phyloP scores from a whole-genome alignment of 176 grass and related monocot species.

The Bothriochloa decipiens region DNA sequence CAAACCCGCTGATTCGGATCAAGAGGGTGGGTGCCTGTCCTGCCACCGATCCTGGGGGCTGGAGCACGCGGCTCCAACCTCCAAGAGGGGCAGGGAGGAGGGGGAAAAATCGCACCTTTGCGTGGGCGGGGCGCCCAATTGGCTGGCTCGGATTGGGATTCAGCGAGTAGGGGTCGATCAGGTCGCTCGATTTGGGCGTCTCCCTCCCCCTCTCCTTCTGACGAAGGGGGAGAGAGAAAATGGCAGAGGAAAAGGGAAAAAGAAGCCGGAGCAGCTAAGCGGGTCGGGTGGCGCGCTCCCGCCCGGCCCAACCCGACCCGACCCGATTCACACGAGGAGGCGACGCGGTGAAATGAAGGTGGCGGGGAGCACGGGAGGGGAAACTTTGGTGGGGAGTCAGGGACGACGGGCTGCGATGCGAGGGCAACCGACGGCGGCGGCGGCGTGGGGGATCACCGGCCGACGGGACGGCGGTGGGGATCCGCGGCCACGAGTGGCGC shows the following conservation, averaged over 20 bases:
- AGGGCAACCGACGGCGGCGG: neutral
- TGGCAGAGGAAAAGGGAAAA: constrained; percentile 36
- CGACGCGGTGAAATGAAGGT: neutral
- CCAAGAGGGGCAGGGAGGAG: neutral
- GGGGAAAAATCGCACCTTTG: constrained; percentile 49
- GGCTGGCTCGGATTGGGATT: constrained; percentile 32
- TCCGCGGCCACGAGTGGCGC: neutral
- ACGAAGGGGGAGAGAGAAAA: constrained; percentile 11
- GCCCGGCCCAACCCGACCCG: neutral
- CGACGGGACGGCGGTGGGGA: neutral
- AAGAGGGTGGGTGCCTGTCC: neutral
- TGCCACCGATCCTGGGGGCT: neutral
- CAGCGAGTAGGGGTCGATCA: constrained; percentile 15
- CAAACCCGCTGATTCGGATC: constrained; percentile 1
- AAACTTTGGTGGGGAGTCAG: neutral
- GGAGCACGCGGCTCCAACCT: neutral
- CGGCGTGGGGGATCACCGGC: neutral
- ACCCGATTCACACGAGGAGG: neutral
- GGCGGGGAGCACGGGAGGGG: neutral
- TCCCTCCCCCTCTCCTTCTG: neutral
- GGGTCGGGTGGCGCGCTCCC: constrained; percentile 23
- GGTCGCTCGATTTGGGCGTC: constrained; percentile 45
- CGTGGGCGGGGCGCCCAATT: constrained; percentile 31
- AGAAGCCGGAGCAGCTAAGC: neutral
- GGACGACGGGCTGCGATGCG: neutral